phyloP scores from a whole-genome alignment of 2,329 filamentous ascomycete genomes.

The Leptographium flavum region DNA sequence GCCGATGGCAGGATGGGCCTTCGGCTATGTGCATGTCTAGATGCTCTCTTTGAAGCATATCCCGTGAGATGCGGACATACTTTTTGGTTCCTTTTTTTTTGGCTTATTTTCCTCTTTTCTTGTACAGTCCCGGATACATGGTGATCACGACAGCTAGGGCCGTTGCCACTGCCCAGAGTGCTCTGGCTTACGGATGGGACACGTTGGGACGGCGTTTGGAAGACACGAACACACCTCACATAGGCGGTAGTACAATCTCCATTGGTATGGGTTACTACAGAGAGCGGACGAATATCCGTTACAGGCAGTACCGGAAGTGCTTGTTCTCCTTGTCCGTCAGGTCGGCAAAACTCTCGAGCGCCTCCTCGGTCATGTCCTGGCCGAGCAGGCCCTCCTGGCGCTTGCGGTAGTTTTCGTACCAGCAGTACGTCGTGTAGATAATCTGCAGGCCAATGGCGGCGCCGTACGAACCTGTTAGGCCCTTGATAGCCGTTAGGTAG shows the following conservation, averaged over 20 bases:
- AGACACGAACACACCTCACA: too few species aligned
- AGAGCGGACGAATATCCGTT: not conserved
- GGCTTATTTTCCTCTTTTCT: not conserved
- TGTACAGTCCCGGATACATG: too few species aligned
- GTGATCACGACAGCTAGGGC: too few species aligned
- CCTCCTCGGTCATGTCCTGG: constrained; percentile 3
- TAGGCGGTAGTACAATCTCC: too few species aligned
- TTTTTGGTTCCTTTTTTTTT: not conserved
- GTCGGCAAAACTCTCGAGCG: constrained; percentile 9
- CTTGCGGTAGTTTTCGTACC: constrained; percentile 7
- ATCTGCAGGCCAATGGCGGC: constrained; percentile 8
- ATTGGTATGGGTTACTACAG: too few species aligned
- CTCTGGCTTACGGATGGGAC: too few species aligned
- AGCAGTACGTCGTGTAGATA: constrained; percentile 8
- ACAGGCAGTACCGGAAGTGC: constrained; percentile 9
- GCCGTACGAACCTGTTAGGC: constrained; percentile 7
- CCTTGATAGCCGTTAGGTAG: constrained; percentile 10
- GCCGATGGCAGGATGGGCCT: not conserved
- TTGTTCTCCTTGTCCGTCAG: constrained; percentile 10
- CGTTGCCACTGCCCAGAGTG: too few species aligned
- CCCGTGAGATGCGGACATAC: not conserved
- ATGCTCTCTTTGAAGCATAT: too few species aligned
- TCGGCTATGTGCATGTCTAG: not conserved
- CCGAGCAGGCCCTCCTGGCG: constrained; percentile 3
- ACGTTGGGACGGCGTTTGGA: too few species aligned